Conservation (phyloP, 2,329 filamentous ascomycete genomes). For the Neonectria faginata region DNA sequence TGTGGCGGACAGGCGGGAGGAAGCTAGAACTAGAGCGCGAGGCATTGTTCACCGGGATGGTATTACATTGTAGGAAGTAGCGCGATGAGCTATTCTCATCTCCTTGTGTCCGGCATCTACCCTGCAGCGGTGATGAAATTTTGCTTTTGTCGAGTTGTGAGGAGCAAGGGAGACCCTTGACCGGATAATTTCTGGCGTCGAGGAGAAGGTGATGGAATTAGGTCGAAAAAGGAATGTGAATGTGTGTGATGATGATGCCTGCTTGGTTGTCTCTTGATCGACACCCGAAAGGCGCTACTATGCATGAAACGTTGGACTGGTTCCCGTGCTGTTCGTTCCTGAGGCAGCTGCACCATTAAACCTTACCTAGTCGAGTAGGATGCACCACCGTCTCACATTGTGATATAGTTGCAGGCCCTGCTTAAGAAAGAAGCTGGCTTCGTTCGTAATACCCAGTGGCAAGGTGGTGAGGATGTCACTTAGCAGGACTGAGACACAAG, state of each 20-base stretch:
- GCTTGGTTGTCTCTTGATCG: neutral
- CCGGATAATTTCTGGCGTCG: neutral
- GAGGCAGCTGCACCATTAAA: neutral
- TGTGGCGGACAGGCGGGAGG: slow-evolving; percentile 18
- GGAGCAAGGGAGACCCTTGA: neutral
- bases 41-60: neutral
- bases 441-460: neutral
- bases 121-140: slow-evolving; percentile 1
- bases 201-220: neutral
- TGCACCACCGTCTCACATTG: neutral
- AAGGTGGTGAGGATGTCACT: neutral
- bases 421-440: neutral
- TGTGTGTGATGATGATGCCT: neutral
- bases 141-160: slow-evolving; percentile 4
- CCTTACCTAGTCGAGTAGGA: neutral
- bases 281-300: neutral
- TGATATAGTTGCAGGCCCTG: too few species aligned
- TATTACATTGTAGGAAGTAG: neutral
- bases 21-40: neutral
- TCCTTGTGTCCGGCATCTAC: neutral
- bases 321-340: neutral
- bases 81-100: neutral
- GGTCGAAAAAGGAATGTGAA: neutral
- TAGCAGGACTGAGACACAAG: neutral
- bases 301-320: neutral